Percentiles rank a stretch among this genome's conserved stretches.
Conservation (phyloP, 495 filamentous ascomycete genomes). For the Terfezia boudieri region DNA sequence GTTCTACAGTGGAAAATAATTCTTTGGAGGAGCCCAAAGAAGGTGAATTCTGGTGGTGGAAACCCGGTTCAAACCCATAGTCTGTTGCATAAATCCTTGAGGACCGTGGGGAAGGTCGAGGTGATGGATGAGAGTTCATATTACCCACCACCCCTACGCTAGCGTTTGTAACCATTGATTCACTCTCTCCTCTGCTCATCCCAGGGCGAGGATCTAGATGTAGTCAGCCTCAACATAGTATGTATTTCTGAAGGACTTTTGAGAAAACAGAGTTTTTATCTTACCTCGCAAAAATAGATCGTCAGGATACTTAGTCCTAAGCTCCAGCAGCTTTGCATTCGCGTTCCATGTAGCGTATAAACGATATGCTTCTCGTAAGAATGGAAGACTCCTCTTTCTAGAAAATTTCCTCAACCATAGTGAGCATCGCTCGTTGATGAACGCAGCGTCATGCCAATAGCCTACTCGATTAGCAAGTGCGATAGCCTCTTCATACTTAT, state of each 20-base stretch:
- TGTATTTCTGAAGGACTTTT: no score
- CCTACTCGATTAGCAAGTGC: conserved; percentile 11
- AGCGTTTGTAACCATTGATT: conserved; percentile 1
- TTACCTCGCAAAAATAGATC: conserved; percentile 11
- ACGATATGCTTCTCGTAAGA: conserved; percentile 17
- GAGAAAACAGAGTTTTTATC: not conserved
- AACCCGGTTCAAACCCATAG: conserved; percentile 13
- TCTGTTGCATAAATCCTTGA: conserved; percentile 14
- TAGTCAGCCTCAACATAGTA: not conserved
- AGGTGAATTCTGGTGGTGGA: conserved; percentile 9
- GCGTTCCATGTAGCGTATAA: conserved; percentile 9
- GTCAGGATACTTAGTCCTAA: conserved; percentile 12
- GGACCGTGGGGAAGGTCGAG: conserved; percentile 13
- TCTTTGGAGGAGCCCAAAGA: conserved; percentile 13
- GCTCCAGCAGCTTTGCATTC: conserved; percentile 15
- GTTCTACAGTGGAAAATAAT: conserved; percentile 12
- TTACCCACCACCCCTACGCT: not conserved
- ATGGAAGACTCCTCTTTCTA: conserved; percentile 13
- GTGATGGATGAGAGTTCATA: not conserved
- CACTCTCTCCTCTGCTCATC: conserved; percentile 9
- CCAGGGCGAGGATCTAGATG: conserved; percentile 8
- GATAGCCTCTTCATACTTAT: conserved; percentile 18
- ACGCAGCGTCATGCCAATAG: conserved; percentile 17
- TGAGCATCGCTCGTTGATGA: conserved; percentile 17
- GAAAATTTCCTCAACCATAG: conserved; percentile 13